Evolutionary conservation across 73 alveolate species (phyloP), one percentile per base, ranked within the genome.

Genomic region (Blepharisma stoltei): DNA sequence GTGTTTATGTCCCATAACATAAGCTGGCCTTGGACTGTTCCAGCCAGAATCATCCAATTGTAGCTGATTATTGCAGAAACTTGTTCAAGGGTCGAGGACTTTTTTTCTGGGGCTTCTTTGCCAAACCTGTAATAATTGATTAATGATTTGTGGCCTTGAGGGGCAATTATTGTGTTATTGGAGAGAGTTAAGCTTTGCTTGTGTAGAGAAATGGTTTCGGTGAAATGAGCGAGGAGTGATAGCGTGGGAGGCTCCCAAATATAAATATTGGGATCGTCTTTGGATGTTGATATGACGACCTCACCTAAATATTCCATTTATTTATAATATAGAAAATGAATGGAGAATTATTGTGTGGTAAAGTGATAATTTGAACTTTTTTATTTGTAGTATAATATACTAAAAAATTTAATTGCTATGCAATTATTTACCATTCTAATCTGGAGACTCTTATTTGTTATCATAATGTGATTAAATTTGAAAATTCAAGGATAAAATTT

Each of bases 221-320:
- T 18, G 23, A 60, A 60, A 5, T 11, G 14, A 38, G 38, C 73
- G 14, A 60, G 73, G 73, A 60, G n/a, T 14, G 73, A 8, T 60
- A 60, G 5, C 5, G 73, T 14, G 48, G 37, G 46, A 60, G 73
- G 73, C 73, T 60, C 73, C 73, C 73, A 60, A 38, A 60, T 25
- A 38, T 60, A 60, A 38, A 60, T 60, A 32, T 32, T 32, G 41
- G 41, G 41, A 32, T 32, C 41, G 41, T 32, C 41, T 32, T 32
- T 32, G 41, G 41, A 32, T 32, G 41, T 32, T 32, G 41, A 32
- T 32, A 32, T 32, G 41, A 32, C 41, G 41, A 32, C 41, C 41
- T 32, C 41, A 32, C 41, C 41, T 32, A 32, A 32, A 32, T 32
- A 32, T 32, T 32, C 41, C 41, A 32, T 32, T 32, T 32, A 32